Base-by-base conservation (phyloP, 352 stramenopile species). In the Pseudoperonospora humuli region DNA sequence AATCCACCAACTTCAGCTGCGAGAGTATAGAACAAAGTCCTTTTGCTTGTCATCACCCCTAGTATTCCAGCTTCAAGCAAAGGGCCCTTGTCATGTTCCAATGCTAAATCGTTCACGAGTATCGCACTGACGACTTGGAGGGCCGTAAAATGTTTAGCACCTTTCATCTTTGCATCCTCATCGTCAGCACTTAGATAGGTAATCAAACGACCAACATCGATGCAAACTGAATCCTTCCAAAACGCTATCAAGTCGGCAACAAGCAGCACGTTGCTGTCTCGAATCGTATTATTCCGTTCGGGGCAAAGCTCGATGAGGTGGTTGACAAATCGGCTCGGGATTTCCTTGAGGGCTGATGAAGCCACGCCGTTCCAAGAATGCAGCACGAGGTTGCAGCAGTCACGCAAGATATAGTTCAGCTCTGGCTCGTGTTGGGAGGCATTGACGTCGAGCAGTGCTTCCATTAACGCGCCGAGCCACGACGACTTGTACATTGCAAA, bases 341-440 rank as follows among this genome's bases (percentile, higher is more conserved):
- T 58, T 2, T 49, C 51, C 7, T 34, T 37, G 13, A 68, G 26
- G 8, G 39, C 41, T 20, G 27, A 18, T 7, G 65, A 26, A 3
- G 52, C 34, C 10, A 75, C 49, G 18, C 73, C 45, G 26, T 72
- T 67, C 76, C 75, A 87, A 10, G 51, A 51, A 44, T 67, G 60
- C 7, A 87, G 34, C 15, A 84, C 31, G 26, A 90, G 41, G 26
- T 70, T 53, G 29, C 75, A 90, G 26, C 71, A 79, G 53, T 93
- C 81, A 23, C 78, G 71, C 28, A 93, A 53, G 28, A 93, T 45
- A 44, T 90, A 90, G 31, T 76, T 68, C 37, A 90, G 89, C 36
- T 89, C 75, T 24, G 57, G 41, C 7, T 31, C 33, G 14, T 42
- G 52, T 37, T 59, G 39, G 46, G 53, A 62, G 8, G 49, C 39